phyloP scores from a whole-genome alignment of 352 stramenopile genomes.

The Pythium pyrilobum region DNA sequence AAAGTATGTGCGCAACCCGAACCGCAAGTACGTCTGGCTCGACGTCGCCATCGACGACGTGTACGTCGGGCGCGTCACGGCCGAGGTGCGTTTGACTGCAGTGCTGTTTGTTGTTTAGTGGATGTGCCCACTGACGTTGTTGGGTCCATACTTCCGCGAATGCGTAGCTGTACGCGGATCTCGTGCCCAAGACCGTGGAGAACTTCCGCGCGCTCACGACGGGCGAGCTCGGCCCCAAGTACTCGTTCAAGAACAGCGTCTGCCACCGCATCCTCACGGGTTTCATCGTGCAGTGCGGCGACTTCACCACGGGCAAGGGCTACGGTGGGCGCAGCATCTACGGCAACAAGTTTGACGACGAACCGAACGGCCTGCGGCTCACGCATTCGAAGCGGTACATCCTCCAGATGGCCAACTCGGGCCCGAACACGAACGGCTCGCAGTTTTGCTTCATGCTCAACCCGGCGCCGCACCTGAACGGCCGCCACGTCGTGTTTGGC shows the following conservation, averaged over 20 bases:
- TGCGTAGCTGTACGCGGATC: slow-evolving; percentile 89
- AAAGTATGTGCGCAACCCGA: slow-evolving; percentile 47
- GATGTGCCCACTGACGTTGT: too few relatives aligned
- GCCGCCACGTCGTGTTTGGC: slow-evolving; percentile 83
- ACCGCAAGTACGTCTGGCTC: slow-evolving; percentile 83
- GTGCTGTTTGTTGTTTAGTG: too few relatives aligned
- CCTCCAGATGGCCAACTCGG: slow-evolving; percentile 97
- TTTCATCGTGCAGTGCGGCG: slow-evolving; percentile 98
- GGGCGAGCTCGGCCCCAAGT: slow-evolving; percentile 90
- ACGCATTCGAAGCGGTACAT: slow-evolving; percentile 81
- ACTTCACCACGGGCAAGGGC: slow-evolving; percentile 91
- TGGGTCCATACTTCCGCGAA: too few relatives aligned
- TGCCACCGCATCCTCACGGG: slow-evolving; percentile 98
- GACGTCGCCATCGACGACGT: slow-evolving; percentile 77
- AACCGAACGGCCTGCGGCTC: slow-evolving; percentile 87
- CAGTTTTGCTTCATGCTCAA: slow-evolving; percentile 99
- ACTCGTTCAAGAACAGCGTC: slow-evolving; percentile 95
- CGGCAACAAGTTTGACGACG: slow-evolving; percentile 96
- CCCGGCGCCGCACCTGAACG: slow-evolving; percentile 65
- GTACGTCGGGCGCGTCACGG: slow-evolving; percentile 63
- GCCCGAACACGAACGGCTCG: slow-evolving; percentile 96
- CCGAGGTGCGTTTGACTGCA: slow-evolving; percentile 38
- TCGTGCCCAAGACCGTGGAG: slow-evolving; percentile 97
- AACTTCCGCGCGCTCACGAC: slow-evolving; percentile 97
- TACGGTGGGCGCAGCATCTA: slow-evolving; percentile 97